Evolutionary conservation across 371 early-diverging fungal genomes (phyloP), one percentile per base, ranked within the genome.

Genomic region (Entomophthora muscae): DNA sequence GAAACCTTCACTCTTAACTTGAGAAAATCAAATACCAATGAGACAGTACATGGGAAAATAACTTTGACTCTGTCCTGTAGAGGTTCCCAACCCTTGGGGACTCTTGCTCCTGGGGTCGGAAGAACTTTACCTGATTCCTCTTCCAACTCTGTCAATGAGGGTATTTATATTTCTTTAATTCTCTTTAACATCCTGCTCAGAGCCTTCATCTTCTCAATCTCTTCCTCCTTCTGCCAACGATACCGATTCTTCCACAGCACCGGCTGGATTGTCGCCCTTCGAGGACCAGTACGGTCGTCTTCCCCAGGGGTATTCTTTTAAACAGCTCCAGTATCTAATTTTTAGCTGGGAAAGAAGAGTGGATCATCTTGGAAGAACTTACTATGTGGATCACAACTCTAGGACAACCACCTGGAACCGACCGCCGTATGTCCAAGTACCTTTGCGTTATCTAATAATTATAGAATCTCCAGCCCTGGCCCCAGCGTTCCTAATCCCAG

Each of bases 1-100:
- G 93, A 88, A 72, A 88, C 89, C 84, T 71, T 93, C 17, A 90
- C 87, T 0, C 75, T 86, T 65, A 91, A 91, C 64, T 75, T 93
- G 64, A 86, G 88, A 65, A 90, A 89, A 69, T 83, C 86, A 2
- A 87, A 83, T 66, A 77, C 76, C 55, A 82, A 80, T 66, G 92
- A 92, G 52, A 72, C 78, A 1, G 86, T 92, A n/a, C 86, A 87
- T 61, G 95, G 95, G 57, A 88, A 91, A 60, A 68, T 86, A 64
- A 85, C 83, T 64, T 69, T 55, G 79, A 85, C n/a, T 81, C 84
- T 60, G 79, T 80, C 65, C 74, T 73, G 33, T 51, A 5, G 56
- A 32, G 53, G 32, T 2, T 5, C 57, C 7, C 59, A 64, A 10
- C 24, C 10, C 2, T 32, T 28, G 23, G n/a, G n/a, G n/a, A 21